Conservation (phyloP, 768 basidiomycete genomes). For the Harrya chromipes region DNA sequence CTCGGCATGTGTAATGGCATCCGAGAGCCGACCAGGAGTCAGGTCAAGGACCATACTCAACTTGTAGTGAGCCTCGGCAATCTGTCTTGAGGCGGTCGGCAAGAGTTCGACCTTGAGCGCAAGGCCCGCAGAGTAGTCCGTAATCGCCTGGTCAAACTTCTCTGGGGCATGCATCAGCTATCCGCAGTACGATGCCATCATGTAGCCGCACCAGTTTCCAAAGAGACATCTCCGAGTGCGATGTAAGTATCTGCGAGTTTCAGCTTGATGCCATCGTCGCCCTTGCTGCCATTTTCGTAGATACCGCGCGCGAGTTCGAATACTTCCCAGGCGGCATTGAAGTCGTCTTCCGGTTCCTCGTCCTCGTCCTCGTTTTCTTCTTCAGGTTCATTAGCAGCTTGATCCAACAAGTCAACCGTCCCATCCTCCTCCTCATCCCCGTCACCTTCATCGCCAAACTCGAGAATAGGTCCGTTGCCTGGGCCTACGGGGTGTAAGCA, state of each 20-base stretch:
- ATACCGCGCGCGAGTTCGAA: slow-evolving; percentile 91
- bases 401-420: slow-evolving; percentile 62
- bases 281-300: slow-evolving; percentile 64
- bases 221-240: slow-evolving; percentile 89
- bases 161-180: slow-evolving; percentile 44
- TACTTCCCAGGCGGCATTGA: slow-evolving; percentile 97
- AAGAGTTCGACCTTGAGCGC: slow-evolving; percentile 69
- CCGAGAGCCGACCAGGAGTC: slow-evolving; percentile 77
- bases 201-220: slow-evolving; percentile 80
- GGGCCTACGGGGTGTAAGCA: slow-evolving; percentile 31
- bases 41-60: slow-evolving; percentile 92
- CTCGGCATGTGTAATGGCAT: slow-evolving; percentile 79
- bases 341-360: slow-evolving; percentile 89
- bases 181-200: neutral
- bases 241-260: slow-evolving; percentile 92
- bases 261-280: slow-evolving; percentile 61
- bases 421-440: slow-evolving; percentile 56
- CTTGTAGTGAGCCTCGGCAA: slow-evolving; percentile 93
- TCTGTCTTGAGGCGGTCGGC: slow-evolving; percentile 85
- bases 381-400: slow-evolving; percentile 49
- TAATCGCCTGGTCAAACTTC: slow-evolving; percentile 93
- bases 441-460: slow-evolving; percentile 80
- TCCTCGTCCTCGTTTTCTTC: slow-evolving; percentile 55
- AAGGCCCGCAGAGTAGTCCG: slow-evolving; percentile 80
- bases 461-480: slow-evolving; percentile 58